Evolutionary conservation across 2,329 filamentous ascomycete species (phyloP), one percentile per base, ranked within the genome.

Genomic region (Coleophoma eucalyptorum): DNA sequence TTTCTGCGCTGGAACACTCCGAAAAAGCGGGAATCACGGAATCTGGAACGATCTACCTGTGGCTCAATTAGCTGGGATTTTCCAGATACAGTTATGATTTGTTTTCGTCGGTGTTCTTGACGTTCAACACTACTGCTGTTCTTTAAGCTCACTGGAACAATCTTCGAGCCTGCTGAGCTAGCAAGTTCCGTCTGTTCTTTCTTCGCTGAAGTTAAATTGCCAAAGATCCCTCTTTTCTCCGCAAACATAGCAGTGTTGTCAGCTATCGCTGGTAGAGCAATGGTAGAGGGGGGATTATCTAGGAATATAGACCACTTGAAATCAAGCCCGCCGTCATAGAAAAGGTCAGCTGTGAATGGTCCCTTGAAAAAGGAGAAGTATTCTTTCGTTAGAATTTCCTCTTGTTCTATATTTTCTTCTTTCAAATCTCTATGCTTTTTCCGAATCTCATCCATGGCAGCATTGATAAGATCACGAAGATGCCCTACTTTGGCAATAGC

Each of bases 291-390:
- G 33, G 48, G 44, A 33, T 53, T 64, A 21, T 7, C 20, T 11
- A 16, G 43, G 18, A 18, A 10, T 21, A 16, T 15, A 18, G 38
- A 18, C 40, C 69, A 73, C 43, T 66, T 62, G 50, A 71, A 73
- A 50, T 76, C 72, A 38, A 74, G 62, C 1, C 72, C 71, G 16
- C 72, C 68, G 52, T 76, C 73, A 43, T 72, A 73, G 46, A 72
- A 72, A 19, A 75, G 64, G 48, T 74, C 69, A 12, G 73, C 71
- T 1, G 72, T 75, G 21, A 75, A 72, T 0, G 73, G 73, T 2
- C 71, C 72, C 3, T 65, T 65, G 50, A 52, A 45, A 43, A 47
- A 21, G 19, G 37, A 33, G 16, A 47, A 19, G 33, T 50, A 52
- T 15, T 37, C 26, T 34, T 38, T 31, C 26, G 47, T 34, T 12